Conservation (phyloP, 2,329 filamentous ascomycete genomes). For the Penicillium sp. region DNA sequence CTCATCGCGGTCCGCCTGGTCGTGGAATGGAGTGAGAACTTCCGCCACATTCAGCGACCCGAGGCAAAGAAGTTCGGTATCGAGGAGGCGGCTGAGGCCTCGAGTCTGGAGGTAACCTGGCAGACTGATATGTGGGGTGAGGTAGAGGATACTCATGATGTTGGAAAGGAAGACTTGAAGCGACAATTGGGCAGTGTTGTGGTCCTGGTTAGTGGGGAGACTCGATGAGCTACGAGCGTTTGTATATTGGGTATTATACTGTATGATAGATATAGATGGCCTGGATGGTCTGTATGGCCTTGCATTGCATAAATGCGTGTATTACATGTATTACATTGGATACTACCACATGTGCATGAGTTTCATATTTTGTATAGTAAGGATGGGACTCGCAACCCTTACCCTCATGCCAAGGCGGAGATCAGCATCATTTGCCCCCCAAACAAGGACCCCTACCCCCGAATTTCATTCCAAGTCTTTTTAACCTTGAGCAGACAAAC, state of each 20-base stretch:
- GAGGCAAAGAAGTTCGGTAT: constrained; percentile 62
- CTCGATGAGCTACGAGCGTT: constrained; percentile 17
- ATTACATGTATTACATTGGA: constrained; percentile 7
- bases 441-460: constrained; percentile 2
- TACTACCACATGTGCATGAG: not conserved
- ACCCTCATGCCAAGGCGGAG: constrained; percentile 9
- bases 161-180: constrained; percentile 83
- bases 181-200: constrained; percentile 86
- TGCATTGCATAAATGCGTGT: constrained; percentile 2
- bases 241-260: constrained; percentile 3
- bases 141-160: constrained; percentile 97
- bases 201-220: constrained; percentile 67
- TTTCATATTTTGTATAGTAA: not conserved
- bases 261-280: constrained; percentile 10
- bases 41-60: constrained; percentile 50
- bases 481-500: not conserved
- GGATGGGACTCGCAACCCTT: not conserved
- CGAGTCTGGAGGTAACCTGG: constrained; percentile 82
- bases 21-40: constrained; percentile 81
- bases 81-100: constrained; percentile 74
- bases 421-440: constrained; percentile 10
- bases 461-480: not conserved
- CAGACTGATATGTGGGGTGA: constrained; percentile 92
- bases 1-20: constrained; percentile 73
- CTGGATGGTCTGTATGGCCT: not conserved